Conservation (phyloP, 768 basidiomycete species). For the Clitopilus passeckerianus region DNA sequence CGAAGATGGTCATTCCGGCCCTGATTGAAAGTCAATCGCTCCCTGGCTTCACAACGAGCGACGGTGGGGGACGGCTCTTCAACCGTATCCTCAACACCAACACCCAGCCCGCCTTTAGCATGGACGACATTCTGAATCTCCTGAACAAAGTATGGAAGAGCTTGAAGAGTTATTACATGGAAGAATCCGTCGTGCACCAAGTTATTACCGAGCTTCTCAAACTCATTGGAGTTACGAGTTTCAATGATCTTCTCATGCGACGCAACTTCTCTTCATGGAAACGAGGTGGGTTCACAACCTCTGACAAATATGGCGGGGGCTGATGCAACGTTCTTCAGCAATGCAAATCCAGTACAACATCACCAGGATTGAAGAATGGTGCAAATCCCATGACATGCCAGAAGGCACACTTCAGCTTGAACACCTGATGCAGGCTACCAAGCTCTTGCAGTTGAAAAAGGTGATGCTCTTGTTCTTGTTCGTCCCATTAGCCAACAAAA, state of each 20-base stretch:
- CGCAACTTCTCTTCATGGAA: constrained; percentile 99
- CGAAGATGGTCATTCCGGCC: constrained; percentile 99
- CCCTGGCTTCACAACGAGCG: constrained; percentile 95
- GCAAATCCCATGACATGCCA: constrained; percentile 99
- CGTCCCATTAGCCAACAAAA: too few species aligned
- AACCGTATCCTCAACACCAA: constrained; percentile 87
- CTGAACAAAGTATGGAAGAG: constrained; percentile 98
- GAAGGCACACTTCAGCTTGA: constrained; percentile 97
- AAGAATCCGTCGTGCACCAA: constrained; percentile 94
- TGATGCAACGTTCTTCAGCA: constrained; percentile 39
- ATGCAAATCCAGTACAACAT: constrained; percentile 99
- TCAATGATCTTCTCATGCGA: constrained; percentile 97
- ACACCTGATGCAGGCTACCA: constrained; percentile 99
- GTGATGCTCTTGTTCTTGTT: constrained; percentile 37
- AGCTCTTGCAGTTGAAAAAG: constrained; percentile 96
- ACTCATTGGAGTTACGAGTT: constrained; percentile 93
- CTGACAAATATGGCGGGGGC: not conserved
- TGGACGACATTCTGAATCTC: constrained; percentile 97
- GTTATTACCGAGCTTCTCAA: constrained; percentile 93
- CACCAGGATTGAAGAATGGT: constrained; percentile 97
- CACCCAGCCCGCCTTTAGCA: constrained; percentile 85
- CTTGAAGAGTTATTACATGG: constrained; percentile 97
- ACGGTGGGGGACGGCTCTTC: constrained; percentile 90
- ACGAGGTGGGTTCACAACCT: constrained; percentile 60
- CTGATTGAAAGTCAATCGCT: constrained; percentile 96